Base-by-base conservation (phyloP, 2,329 filamentous ascomycete species). In the Alternaria triticimaculans region DNA sequence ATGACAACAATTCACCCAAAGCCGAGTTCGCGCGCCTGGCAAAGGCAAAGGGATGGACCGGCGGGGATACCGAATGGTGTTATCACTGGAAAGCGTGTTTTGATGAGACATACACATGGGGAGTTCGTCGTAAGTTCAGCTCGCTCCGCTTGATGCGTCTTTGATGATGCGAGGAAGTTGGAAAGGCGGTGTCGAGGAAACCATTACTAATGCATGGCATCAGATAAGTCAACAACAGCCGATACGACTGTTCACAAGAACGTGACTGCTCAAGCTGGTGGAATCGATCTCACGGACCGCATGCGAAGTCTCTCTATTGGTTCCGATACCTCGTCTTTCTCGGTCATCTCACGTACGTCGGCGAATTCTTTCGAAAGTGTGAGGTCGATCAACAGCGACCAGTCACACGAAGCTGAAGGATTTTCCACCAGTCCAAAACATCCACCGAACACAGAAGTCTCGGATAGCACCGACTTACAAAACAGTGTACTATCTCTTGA, bases 1-100 rank as follows among this genome's bases (percentile, higher is more conserved):
- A 69, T 18, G 21, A 14, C 5, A 21, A 46, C 9, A 60, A 49
- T 10, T 60, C 64, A 8, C 67, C 69, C 7, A 72, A 72, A 30
- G 67, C 65, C 23, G 71, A 74, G 43, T 75, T 75, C 46, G 65
- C 62, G 12, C 69, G 69, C 18, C 53, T 75, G n/a, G 72, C 69
- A 5, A 61, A 66, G 43, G 50, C 50, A 43, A 67, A 65, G 50
- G 67, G 68, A 9, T 75, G 73, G 73, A 58, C 59, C 3, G 67
- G 64, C 15, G 70, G 66, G 6, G 64, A 66, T 54, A 33, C 20
- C 14, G 37, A 63, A 5, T 74, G 72, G 71, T 62, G 62, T 12
- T 4, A 12, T 12, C 49, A 65, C 33, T 73, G 72, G 70, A 14
- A 60, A 33, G 33, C 50, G 14, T 73, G 69, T 43, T 76, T 74